A percentile compares a stretch with the other conserved stretches of the same genome.
These are phyloP conservation scores for Globisporangium polare DNA, from an alignment of 352 stramenopile species.

Conservation along the genomic window DNA sequence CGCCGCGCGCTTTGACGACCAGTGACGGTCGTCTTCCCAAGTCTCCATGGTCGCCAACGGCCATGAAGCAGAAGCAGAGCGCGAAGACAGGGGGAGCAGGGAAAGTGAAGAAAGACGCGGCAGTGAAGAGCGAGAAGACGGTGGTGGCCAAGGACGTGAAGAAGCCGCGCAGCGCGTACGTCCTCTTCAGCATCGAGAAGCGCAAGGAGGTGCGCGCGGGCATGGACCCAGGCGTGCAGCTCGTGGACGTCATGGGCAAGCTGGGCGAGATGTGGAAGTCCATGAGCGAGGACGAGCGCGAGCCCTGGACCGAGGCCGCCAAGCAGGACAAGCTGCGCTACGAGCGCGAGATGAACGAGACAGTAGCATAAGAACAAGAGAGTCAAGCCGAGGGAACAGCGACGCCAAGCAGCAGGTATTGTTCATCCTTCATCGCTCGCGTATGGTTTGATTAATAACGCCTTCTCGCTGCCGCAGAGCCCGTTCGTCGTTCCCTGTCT, in stretches of 20 bases:
- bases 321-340: constrained; percentile 63
- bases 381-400: neutral
- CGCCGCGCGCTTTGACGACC: constrained; percentile 5
- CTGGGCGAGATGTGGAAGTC: constrained; percentile 54
- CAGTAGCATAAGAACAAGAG: constrained; percentile 21
- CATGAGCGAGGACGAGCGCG: constrained; percentile 49
- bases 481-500: neutral
- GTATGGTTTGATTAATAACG: constrained; percentile 1
- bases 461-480: neutral
- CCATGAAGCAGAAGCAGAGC: constrained; percentile 53
- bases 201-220: constrained; percentile 46
- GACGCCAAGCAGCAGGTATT: neutral
- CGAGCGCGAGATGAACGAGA: constrained; percentile 72
- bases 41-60: constrained; percentile 60
- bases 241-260: constrained; percentile 61
- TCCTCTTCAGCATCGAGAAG: constrained; percentile 64
- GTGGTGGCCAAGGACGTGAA: constrained; percentile 20
- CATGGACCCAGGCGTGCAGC: constrained; percentile 36
- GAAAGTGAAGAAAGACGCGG: constrained; percentile 49
- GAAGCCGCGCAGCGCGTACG: constrained; percentile 59
- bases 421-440: neutral
- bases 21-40: constrained; percentile 34
- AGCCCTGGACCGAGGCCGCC: constrained; percentile 54
- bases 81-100: neutral
- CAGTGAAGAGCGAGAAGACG: constrained; percentile 14